Evolutionary conservation across 495 filamentous ascomycete species (phyloP).

Genomic region (Penicillium paradoxum): DNA sequence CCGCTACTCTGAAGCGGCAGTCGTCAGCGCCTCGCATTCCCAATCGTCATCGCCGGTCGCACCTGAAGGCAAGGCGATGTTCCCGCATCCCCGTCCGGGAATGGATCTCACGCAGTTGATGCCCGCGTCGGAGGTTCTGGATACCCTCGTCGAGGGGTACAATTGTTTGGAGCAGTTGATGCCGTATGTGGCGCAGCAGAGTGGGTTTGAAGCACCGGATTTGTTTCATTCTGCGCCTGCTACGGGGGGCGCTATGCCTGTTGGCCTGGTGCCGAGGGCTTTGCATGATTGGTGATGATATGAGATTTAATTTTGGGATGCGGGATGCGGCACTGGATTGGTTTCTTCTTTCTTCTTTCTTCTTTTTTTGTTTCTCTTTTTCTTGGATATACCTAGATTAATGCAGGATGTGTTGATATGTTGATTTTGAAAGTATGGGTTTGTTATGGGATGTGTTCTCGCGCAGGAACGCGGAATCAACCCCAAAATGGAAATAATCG

Average conservation of each 20-base stretch:
- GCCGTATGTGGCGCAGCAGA: slow-evolving; percentile 15
- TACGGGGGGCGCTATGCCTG: slow-evolving; percentile 25
- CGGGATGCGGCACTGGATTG: neutral
- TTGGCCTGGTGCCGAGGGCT: slow-evolving; percentile 24
- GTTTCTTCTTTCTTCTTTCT: no score
- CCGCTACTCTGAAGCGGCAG: slow-evolving; percentile 19
- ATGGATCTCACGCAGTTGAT: slow-evolving; percentile 23
- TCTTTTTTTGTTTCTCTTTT: neutral
- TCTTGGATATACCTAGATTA: neutral
- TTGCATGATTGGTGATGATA: slow-evolving; percentile 22
- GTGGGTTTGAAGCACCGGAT: slow-evolving; percentile 9
- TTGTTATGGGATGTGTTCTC: neutral
- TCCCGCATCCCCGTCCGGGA: neutral
- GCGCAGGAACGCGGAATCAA: neutral
- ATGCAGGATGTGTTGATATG: neutral
- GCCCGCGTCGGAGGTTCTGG: slow-evolving; percentile 11
- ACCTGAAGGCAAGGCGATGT: neutral
- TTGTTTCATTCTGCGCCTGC: slow-evolving; percentile 20
- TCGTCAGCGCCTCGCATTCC: slow-evolving; percentile 9
- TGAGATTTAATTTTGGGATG: neutral
- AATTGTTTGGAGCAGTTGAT: slow-evolving; percentile 25
- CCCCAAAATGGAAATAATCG: neutral
- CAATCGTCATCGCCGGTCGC: neutral
- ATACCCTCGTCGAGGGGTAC: slow-evolving; percentile 22
- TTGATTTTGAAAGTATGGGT: neutral